Conservation (phyloP, 306 rosid genomes). For the Prunus kanzakura region DNA sequence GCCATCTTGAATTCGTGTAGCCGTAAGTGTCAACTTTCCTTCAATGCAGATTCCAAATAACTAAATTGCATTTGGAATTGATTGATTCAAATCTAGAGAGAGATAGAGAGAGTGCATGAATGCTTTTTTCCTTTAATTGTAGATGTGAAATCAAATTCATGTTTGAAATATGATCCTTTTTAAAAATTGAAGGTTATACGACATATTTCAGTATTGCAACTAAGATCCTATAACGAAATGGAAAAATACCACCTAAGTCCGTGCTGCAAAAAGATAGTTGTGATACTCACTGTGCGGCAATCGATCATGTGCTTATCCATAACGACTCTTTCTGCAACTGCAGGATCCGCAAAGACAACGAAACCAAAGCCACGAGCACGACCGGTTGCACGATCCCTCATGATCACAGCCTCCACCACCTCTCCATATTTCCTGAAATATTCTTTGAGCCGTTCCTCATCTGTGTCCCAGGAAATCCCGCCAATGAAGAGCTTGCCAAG, state of each 20-base stretch:
- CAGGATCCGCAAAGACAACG: constrained; percentile 83
- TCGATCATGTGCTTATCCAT: constrained; percentile 86
- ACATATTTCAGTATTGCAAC: constrained; percentile 3
- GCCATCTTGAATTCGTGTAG: constrained; percentile 18
- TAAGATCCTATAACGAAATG: constrained; percentile 12
- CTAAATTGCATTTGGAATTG: constrained; percentile 20
- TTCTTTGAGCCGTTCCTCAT: constrained; percentile 84
- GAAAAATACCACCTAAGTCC: constrained; percentile 16
- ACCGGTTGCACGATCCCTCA: constrained; percentile 93
- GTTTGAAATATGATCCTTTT: neutral
- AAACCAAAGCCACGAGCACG: constrained; percentile 98
- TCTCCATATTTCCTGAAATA: constrained; percentile 81
- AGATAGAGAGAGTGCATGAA: neutral
- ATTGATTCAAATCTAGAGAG: constrained; percentile 11
- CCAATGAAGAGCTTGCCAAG: constrained; percentile 99
- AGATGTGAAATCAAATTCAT: neutral
- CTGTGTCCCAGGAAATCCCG: constrained; percentile 97
- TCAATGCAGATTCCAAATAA: constrained; percentile 36
- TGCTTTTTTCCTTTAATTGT: neutral
- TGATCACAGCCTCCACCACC: constrained; percentile 92
- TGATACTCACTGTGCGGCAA: constrained; percentile 78
- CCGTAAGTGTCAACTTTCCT: constrained; percentile 7
- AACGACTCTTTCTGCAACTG: constrained; percentile 78
- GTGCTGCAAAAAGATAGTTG: constrained; percentile 16
- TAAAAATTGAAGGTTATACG: neutral